Evolutionary conservation across 1,139 yeast species (phyloP).

Genomic region (Pichia kudriavzevii): DNA sequence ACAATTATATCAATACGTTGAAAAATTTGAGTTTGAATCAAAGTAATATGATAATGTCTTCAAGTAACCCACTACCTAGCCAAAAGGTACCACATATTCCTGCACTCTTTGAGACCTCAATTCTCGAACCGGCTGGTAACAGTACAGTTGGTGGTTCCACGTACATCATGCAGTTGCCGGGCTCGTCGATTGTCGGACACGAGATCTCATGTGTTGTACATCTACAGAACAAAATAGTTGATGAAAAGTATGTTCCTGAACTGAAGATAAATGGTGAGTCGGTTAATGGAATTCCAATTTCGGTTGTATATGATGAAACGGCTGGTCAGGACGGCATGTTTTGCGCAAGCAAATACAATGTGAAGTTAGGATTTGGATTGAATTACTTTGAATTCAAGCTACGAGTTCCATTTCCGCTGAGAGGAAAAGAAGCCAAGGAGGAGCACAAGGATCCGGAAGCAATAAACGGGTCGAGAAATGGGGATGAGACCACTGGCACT

Average conservation of each 20-base stretch:
- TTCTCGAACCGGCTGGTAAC: slow-evolving; percentile 21
- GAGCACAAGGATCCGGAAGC: slow-evolving; percentile 2
- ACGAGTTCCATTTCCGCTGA: slow-evolving; percentile 23
- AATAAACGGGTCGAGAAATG: no score
- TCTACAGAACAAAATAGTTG: slow-evolving; percentile 19
- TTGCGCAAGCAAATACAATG: slow-evolving; percentile 25
- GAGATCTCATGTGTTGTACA: slow-evolving; percentile 21
- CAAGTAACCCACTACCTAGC: background rate
- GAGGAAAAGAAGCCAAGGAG: slow-evolving; percentile 4
- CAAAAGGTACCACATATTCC: slow-evolving; percentile 3
- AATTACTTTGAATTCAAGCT: slow-evolving; percentile 25
- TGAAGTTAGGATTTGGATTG: slow-evolving; percentile 27
- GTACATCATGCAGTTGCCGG: slow-evolving; percentile 21
- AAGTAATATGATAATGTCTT: background rate
- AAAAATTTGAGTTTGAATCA: slow-evolving; percentile 1
- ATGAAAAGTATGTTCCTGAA: slow-evolving; percentile 23
- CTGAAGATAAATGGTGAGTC: slow-evolving; percentile 23
- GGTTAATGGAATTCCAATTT: slow-evolving; percentile 21
- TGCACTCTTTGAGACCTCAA: slow-evolving; percentile 17
- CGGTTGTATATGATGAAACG: slow-evolving; percentile 19
- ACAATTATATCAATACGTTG: slow-evolving; percentile 3
- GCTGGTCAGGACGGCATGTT: slow-evolving; percentile 18
- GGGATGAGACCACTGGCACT: no score
- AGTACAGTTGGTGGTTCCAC: slow-evolving; percentile 19
- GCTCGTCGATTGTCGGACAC: slow-evolving; percentile 21